Percentiles rank a stretch among this genome's conserved stretches.
Evolutionary conservation across 2,329 filamentous ascomycete genomes (phyloP).

Genomic region (Teratosphaeria viscida): DNA sequence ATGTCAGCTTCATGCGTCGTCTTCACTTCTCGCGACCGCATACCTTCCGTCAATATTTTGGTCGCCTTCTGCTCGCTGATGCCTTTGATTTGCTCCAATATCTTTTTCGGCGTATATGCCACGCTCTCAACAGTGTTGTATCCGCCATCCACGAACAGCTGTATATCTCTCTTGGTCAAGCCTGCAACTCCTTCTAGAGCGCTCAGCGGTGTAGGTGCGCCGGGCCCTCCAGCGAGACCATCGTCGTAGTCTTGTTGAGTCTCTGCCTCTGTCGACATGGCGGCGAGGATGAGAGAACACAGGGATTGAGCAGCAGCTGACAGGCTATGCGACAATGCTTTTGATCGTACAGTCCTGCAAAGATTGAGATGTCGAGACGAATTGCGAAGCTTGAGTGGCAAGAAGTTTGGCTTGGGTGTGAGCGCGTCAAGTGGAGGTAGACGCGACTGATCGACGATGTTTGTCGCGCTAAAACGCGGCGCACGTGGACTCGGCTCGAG

Average conservation of each 20-base stretch:
- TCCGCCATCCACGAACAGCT: constrained; percentile 80
- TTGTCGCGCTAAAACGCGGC: neutral
- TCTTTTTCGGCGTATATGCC: constrained; percentile 74
- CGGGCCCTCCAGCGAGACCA: constrained; percentile 64
- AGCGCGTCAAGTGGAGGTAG: neutral
- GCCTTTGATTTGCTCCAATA: constrained; percentile 90
- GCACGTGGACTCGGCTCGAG: neutral
- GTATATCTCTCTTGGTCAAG: constrained; percentile 89
- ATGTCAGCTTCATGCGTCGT: neutral
- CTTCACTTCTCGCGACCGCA: neutral
- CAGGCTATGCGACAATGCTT: neutral
- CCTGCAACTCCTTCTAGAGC: constrained; percentile 85
- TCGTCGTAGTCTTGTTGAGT: constrained; percentile 69
- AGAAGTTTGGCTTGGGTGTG: neutral
- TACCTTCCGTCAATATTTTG: constrained; percentile 84
- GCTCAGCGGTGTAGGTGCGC: constrained; percentile 80
- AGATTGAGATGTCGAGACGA: neutral
- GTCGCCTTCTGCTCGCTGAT: constrained; percentile 94
- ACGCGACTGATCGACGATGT: neutral
- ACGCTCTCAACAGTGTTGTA: constrained; percentile 94
- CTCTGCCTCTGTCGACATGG: constrained; percentile 46
- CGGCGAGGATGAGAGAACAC: neutral
- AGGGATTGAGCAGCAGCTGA: neutral
- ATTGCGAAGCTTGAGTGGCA: neutral
- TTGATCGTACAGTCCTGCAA: neutral